phyloP scores from a whole-genome alignment of 805 yeast genomes.

The Kregervanrija fluxuum region DNA sequence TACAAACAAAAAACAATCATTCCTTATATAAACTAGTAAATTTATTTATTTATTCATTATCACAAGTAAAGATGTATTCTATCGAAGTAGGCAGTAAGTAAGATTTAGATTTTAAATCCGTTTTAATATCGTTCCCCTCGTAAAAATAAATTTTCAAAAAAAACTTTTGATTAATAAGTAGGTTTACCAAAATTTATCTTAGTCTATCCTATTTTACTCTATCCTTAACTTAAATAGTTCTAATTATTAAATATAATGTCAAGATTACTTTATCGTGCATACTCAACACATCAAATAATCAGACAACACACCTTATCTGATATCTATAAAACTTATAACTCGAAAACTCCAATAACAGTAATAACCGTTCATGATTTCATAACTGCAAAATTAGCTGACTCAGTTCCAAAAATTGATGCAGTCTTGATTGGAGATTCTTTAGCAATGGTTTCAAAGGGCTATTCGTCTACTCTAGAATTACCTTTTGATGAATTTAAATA shows the following conservation, averaged over 20 bases:
- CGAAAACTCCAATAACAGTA: conserved; percentile 20
- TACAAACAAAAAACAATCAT: too few relatives aligned
- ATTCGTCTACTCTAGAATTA: conserved; percentile 65
- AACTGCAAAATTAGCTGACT: conserved; percentile 60
- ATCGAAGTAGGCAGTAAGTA: too few relatives aligned
- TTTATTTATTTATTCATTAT: too few relatives aligned
- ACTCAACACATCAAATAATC: conserved; percentile 14
- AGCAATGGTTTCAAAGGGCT: conserved; percentile 88
- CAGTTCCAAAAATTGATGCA: conserved; percentile 58
- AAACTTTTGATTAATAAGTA: too few relatives aligned
- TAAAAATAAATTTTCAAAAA: too few relatives aligned
- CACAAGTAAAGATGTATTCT: too few relatives aligned
- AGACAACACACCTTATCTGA: conserved; percentile 20
- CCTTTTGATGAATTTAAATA: conserved; percentile 73
- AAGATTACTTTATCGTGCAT: conserved; percentile 1
- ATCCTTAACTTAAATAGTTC: not conserved
- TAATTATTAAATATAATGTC: not conserved
- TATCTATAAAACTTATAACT: conserved; percentile 13
- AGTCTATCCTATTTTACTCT: not conserved
- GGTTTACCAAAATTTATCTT: too few relatives aligned
- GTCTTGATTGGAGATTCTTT: conserved; percentile 86
- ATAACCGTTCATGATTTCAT: conserved; percentile 89
- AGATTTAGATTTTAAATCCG: too few relatives aligned
- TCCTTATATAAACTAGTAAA: too few relatives aligned
- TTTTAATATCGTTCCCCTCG: too few relatives aligned